Evolutionary conservation across 768 basidiomycete genomes (phyloP).

Genomic region (Scleroderma citrinum): DNA sequence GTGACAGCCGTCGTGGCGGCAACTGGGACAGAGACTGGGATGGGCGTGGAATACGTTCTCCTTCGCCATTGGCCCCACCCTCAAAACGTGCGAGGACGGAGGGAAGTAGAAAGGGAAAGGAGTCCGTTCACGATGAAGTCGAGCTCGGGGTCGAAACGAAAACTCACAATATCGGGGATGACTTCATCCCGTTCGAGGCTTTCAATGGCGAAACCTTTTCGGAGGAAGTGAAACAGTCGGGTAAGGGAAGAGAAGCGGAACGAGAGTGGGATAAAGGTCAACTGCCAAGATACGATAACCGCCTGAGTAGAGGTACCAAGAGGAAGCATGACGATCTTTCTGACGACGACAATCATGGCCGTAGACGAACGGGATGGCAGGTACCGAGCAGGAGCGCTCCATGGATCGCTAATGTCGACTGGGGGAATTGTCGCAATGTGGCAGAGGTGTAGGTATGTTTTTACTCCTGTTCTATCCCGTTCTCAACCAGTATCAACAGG

Average conservation of each 20-base stretch:
- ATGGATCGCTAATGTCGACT: conserved; percentile 68
- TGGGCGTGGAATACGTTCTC: conserved; percentile 8
- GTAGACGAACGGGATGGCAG: conserved; percentile 47
- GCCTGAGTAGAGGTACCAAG: conserved; percentile 29
- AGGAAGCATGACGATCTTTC: conserved; percentile 41
- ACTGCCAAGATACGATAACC: conserved; percentile 16
- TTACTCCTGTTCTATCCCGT: conserved; percentile 2
- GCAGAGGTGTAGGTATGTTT: conserved; percentile 67
- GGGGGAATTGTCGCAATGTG: conserved; percentile 69
- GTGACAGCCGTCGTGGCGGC: conserved; percentile 1
- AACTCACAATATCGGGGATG: conserved; percentile 19
- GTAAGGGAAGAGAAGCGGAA: conserved; percentile 19
- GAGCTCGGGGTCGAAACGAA: conserved; percentile 10
- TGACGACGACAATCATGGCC: conserved; percentile 33
- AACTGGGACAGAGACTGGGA: background rate
- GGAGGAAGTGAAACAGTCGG: conserved; percentile 9
- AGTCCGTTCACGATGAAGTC: conserved; percentile 1
- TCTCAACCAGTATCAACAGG: conserved; percentile 37
- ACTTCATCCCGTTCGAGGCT: conserved; percentile 26
- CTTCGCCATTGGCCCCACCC: conserved; percentile 9
- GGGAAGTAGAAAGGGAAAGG: conserved; percentile 15
- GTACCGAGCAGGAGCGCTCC: conserved; percentile 52
- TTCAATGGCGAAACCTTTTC: conserved; percentile 13
- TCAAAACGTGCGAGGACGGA: conserved; percentile 14
- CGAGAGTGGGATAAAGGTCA: conserved; percentile 41